A percentile compares a stretch with the other conserved stretches of the same genome.
These are phyloP conservation scores for Meyerozyma guilliermondii DNA, from an alignment of 1,139 yeast genomes.

Conservation along the genomic window DNA sequence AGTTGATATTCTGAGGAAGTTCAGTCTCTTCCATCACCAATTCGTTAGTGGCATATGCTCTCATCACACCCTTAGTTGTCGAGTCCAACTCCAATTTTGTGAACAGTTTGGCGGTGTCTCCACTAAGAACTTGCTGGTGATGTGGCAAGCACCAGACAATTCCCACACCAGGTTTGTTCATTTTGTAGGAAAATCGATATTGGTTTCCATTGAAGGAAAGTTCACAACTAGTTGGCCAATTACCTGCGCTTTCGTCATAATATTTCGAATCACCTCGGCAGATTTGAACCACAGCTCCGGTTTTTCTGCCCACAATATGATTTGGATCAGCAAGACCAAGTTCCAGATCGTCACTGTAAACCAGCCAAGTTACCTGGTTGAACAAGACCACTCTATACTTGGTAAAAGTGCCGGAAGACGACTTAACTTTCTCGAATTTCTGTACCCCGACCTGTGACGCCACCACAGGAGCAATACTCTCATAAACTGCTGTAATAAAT, in stretches of 20 bases:
- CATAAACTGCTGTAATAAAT: constrained; percentile 57
- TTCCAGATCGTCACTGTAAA: constrained; percentile 28
- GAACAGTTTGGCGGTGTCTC: constrained; percentile 13
- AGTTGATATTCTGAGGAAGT: constrained; percentile 46
- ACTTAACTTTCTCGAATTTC: constrained; percentile 24
- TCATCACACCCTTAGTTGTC: constrained; percentile 65
- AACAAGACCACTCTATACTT: constrained; percentile 33
- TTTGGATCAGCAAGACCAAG: constrained; percentile 47
- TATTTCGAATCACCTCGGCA: constrained; percentile 37
- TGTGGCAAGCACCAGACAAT: constrained; percentile 63
- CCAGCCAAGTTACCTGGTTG: constrained; percentile 39
- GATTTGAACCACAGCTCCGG: constrained; percentile 38
- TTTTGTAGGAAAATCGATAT: constrained; percentile 26
- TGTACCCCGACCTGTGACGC: constrained; percentile 64
- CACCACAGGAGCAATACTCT: constrained; percentile 45
- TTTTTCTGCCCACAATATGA: constrained; percentile 41
- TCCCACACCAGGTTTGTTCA: constrained; percentile 17
- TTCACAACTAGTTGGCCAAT: constrained; percentile 20
- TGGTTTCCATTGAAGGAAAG: constrained; percentile 19
- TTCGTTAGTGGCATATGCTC: constrained; percentile 46
- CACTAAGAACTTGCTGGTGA: constrained; percentile 47
- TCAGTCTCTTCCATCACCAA: constrained; percentile 43
- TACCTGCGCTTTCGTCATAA: constrained; percentile 55
- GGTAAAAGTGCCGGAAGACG: constrained; percentile 11
- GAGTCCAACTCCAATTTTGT: constrained; percentile 50